A percentile compares a stretch with the other conserved stretches of the same genome.
Conservation (phyloP, 1,284 basidiomycete species). For the Lignosus rhinocerotis region DNA sequence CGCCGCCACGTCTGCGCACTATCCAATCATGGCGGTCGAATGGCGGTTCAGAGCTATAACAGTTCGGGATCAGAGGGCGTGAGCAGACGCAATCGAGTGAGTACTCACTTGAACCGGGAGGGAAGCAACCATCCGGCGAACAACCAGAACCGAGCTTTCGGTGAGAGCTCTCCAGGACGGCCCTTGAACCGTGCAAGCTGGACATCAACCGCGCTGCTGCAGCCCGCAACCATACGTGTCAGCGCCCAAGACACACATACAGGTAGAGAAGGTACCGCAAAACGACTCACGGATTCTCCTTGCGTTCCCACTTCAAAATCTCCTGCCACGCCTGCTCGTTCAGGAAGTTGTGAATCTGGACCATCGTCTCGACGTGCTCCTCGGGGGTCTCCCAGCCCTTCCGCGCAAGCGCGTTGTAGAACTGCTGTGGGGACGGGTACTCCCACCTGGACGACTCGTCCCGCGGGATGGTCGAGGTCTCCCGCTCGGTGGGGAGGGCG, state of each 20-base stretch:
- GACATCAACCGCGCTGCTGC: conserved; percentile 43
- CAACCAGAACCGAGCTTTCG: conserved; percentile 86
- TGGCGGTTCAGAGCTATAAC: conserved; percentile 78
- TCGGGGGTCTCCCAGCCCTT: conserved; percentile 99
- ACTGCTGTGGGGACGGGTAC: conserved; percentile 98
- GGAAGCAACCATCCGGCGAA: conserved; percentile 89
- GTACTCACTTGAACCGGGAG: conserved; percentile 80
- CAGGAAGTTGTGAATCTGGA: conserved; percentile 97
- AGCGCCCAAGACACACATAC: conserved; percentile 4
- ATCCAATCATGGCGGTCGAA: conserved; percentile 99
- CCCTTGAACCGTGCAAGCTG: conserved; percentile 88
- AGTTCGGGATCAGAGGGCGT: background rate
- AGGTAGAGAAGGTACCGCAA: background rate
- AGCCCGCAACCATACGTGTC: conserved; percentile 30
- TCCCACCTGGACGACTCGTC: conserved; percentile 75
- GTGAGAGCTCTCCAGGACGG: conserved; percentile 84
- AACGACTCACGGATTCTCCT: conserved; percentile 52
- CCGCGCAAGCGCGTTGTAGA: conserved; percentile 95
- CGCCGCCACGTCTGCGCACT: conserved; percentile 73
- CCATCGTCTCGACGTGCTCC: conserved; percentile 96
- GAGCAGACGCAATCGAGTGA: background rate
- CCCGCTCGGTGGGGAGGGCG: conserved; percentile 75
- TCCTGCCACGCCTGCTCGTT: conserved; percentile 98
- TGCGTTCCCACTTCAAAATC: conserved; percentile 91
- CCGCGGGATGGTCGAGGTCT: conserved; percentile 85